Evolutionary conservation across 1,139 yeast species (phyloP).

Genomic region (Yamadazyma atlantica): DNA sequence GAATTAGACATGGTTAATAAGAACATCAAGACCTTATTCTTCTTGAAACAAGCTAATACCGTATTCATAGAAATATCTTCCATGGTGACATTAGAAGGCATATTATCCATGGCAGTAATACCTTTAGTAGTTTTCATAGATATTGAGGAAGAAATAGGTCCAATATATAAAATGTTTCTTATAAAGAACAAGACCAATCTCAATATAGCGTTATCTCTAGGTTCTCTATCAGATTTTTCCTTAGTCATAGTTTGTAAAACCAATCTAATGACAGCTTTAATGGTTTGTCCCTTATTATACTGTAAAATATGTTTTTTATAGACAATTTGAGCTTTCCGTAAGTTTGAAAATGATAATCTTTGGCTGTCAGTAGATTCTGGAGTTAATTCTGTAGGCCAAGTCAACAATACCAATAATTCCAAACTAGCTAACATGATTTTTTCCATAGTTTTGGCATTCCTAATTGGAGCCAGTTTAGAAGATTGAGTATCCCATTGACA

Average conservation of each 20-base stretch:
- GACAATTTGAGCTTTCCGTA: slow-evolving; percentile 62
- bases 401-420: slow-evolving; percentile 78
- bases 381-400: slow-evolving; percentile 70
- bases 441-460: slow-evolving; percentile 42
- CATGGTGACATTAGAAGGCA: slow-evolving; percentile 53
- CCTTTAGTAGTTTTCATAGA: slow-evolving; percentile 28
- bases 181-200: slow-evolving; percentile 72
- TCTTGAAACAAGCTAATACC: slow-evolving; percentile 56
- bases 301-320: slow-evolving; percentile 72
- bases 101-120: slow-evolving; percentile 31
- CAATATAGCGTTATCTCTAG: slow-evolving; percentile 71
- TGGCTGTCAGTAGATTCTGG: slow-evolving; percentile 57
- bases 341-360: slow-evolving; percentile 53
- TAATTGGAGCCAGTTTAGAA: slow-evolving; percentile 21
- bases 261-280: slow-evolving; percentile 69
- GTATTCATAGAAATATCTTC: slow-evolving; percentile 71
- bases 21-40: slow-evolving; percentile 71
- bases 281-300: slow-evolving; percentile 57
- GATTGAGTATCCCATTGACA: slow-evolving; percentile 66
- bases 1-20: slow-evolving; percentile 68
- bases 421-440: slow-evolving; percentile 69
- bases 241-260: slow-evolving; percentile 66
- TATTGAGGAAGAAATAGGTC: slow-evolving; percentile 58
- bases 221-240: slow-evolving; percentile 56
- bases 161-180: slow-evolving; percentile 74